Percentiles rank a stretch among this genome's conserved stretches.
phyloP scores from a whole-genome alignment of 2,329 filamentous ascomycete species.

The Diaporthe capsici region DNA sequence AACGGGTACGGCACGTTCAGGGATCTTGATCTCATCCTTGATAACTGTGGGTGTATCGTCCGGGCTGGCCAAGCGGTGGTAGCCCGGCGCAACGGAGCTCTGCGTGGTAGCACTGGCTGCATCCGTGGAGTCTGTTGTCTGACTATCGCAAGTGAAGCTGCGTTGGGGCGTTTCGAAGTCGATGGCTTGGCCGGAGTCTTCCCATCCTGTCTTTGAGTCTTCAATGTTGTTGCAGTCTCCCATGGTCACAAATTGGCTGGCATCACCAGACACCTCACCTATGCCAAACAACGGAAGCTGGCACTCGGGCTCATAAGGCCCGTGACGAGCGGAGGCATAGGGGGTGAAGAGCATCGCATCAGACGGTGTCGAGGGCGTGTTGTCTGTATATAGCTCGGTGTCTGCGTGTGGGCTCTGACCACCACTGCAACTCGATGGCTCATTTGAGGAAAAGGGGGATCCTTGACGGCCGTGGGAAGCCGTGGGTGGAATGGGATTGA shows the following conservation, averaged over 20 bases:
- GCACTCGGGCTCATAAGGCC: slow-evolving; percentile 46
- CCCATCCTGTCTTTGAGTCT: slow-evolving; percentile 48
- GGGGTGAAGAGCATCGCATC: slow-evolving; percentile 52
- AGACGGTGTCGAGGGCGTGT: slow-evolving; percentile 55
- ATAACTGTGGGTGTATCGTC: slow-evolving; percentile 43
- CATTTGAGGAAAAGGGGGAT: slow-evolving; percentile 56
- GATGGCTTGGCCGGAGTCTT: slow-evolving; percentile 47
- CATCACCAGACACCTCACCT: slow-evolving; percentile 44
- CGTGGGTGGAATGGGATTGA: slow-evolving; percentile 41
- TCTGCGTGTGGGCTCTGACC: slow-evolving; percentile 56
- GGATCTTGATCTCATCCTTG: slow-evolving; percentile 38
- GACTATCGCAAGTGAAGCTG: slow-evolving; percentile 52
- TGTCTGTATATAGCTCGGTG: slow-evolving; percentile 54
- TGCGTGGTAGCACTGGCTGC: slow-evolving; percentile 43
- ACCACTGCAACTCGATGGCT: slow-evolving; percentile 54
- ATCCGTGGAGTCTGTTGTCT: slow-evolving; percentile 45
- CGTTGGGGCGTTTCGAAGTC: slow-evolving; percentile 47
- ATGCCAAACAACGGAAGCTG: slow-evolving; percentile 50
- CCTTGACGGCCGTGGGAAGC: slow-evolving; percentile 48
- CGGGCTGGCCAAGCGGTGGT: slow-evolving; percentile 46
- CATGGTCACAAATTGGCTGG: slow-evolving; percentile 51
- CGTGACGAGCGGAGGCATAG: slow-evolving; percentile 45
- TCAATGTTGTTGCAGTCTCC: slow-evolving; percentile 52
- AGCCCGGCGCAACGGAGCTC: slow-evolving; percentile 40
- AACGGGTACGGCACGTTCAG: not conserved